phyloP scores from a whole-genome alignment of 2,329 filamentous ascomycete genomes.

The Nothophoma quercina region DNA sequence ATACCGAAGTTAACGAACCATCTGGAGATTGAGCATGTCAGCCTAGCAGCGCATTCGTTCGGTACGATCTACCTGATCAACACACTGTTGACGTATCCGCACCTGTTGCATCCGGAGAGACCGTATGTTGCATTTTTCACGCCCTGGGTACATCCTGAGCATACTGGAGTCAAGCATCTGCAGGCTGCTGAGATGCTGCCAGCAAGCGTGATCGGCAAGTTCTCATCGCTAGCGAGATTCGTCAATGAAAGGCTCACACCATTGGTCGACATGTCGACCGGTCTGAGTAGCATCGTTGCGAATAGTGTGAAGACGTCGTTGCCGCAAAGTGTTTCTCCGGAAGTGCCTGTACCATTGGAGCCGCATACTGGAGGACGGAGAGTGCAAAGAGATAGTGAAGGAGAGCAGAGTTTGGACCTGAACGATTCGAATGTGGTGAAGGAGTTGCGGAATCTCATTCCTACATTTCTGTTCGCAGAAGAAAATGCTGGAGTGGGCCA shows the following conservation, averaged over 20 bases:
- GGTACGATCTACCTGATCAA: constrained; percentile 34
- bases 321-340: neutral
- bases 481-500: constrained; percentile 21
- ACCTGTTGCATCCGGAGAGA: constrained; percentile 24
- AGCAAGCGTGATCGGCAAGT: constrained; percentile 23
- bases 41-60: constrained; percentile 31
- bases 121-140: constrained; percentile 34
- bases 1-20: constrained; percentile 27
- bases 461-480: constrained; percentile 29
- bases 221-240: constrained; percentile 19
- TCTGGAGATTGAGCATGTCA: constrained; percentile 27
- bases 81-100: constrained; percentile 25
- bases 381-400: neutral
- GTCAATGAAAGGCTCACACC: constrained; percentile 26
- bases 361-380: neutral
- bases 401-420: neutral
- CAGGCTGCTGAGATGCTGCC: constrained; percentile 25
- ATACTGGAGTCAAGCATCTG: constrained; percentile 23
- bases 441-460: constrained; percentile 19
- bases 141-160: constrained; percentile 34
- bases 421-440: constrained; percentile 12
- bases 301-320: constrained; percentile 5
- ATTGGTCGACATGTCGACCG: constrained; percentile 15
- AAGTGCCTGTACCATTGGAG: neutral
- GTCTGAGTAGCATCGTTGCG: neutral